Evolutionary conservation across 495 filamentous ascomycete species (phyloP).

Genomic region (Cryomyces antarcticus): DNA sequence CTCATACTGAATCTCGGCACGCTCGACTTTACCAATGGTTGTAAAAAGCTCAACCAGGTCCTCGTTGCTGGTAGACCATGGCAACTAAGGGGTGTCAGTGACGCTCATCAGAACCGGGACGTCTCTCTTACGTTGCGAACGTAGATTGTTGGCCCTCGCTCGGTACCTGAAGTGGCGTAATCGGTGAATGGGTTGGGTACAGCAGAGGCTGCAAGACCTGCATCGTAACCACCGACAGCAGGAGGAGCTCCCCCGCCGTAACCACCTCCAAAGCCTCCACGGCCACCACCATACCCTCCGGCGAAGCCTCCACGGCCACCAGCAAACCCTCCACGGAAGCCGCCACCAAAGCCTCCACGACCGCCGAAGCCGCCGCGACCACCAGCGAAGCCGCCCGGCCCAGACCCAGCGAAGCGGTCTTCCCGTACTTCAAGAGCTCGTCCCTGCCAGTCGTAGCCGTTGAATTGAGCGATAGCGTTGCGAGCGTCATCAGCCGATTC

Average conservation of each 20-base stretch:
- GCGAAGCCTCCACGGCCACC: conserved; percentile 24
- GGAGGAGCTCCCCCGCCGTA: conserved; percentile 20
- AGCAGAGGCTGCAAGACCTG: conserved; percentile 18
- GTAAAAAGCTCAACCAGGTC: conserved; percentile 90
- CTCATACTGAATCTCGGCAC: conserved; percentile 96
- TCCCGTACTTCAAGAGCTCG: conserved; percentile 85
- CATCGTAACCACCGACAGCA: conserved; percentile 20
- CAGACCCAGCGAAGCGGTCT: conserved; percentile 70
- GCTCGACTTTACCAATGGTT: conserved; percentile 93
- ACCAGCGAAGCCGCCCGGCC: conserved; percentile 21
- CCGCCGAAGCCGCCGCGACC: conserved; percentile 33
- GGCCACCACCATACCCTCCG: conserved; percentile 26
- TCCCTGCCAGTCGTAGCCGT: conserved; percentile 97
- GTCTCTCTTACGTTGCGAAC: conserved; percentile 75
- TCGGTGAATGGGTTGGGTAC: conserved; percentile 95
- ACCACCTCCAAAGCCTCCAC: conserved; percentile 15
- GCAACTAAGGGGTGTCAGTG: conserved; percentile 38
- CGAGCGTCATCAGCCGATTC: conserved; percentile 86
- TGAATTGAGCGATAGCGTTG: conserved; percentile 90
- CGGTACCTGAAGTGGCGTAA: conserved; percentile 70
- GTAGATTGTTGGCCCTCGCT: conserved; percentile 68
- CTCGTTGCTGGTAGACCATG: conserved; percentile 97
- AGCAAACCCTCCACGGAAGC: conserved; percentile 25
- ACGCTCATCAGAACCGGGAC: background rate
- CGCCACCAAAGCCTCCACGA: conserved; percentile 35